These are phyloP conservation scores for Arabidopsis arenosa DNA, from an alignment of 345 rosid species.

Conservation along the genomic window DNA sequence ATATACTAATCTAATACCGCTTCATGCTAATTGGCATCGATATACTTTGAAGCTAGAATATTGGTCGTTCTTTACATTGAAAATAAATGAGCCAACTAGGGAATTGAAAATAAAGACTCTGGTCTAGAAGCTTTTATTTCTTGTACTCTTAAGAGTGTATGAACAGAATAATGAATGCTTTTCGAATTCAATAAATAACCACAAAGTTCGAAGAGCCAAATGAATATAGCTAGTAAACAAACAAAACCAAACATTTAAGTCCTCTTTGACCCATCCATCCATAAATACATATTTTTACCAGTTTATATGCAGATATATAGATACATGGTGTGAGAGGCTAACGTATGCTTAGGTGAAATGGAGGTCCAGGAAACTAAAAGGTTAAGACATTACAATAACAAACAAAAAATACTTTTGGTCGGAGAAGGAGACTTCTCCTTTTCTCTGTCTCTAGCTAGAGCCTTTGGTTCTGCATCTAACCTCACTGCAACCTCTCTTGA, in stretches of 20 bases:
- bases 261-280: conserved; percentile 25
- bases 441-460: conserved; percentile 52
- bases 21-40: no score
- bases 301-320: background rate
- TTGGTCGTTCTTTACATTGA: no score
- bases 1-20: no score
- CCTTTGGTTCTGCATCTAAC: conserved; percentile 57
- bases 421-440: conserved; percentile 73
- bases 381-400: conserved; percentile 49
- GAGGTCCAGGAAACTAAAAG: conserved; percentile 38
- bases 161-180: conserved; percentile 12
- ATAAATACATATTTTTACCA: background rate
- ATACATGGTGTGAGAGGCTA: background rate
- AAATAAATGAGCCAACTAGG: no score
- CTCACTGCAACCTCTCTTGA: conserved; percentile 58
- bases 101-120: no score
- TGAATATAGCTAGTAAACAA: background rate
- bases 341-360: background rate
- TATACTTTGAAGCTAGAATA: no score
- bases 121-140: no score
- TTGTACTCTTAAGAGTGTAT: background rate
- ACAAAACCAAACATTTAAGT: conserved; percentile 26
- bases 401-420: conserved; percentile 53
- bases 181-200: conserved; percentile 10
- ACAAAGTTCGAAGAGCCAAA: conserved; percentile 38